Evolutionary conservation across 2,329 filamentous ascomycete genomes (phyloP).

Genomic region (Waltergamsia citrina): DNA sequence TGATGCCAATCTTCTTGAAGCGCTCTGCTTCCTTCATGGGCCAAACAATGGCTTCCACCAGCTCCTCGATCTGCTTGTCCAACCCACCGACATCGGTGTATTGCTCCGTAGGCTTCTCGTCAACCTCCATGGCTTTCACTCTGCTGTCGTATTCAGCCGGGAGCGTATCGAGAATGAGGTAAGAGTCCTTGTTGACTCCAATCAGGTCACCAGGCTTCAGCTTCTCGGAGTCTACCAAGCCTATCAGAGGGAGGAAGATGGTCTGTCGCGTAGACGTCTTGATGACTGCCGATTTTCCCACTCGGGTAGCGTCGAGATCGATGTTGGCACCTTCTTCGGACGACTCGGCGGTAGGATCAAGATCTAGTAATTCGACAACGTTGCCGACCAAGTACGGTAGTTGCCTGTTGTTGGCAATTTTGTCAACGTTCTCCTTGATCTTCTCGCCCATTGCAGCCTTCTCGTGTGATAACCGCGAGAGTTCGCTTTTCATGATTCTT

Average conservation of each 20-base stretch:
- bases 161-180: conserved; percentile 90
- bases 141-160: conserved; percentile 97
- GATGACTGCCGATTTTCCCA: conserved; percentile 98
- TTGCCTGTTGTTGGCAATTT: conserved; percentile 99
- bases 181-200: conserved; percentile 98
- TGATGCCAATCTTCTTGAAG: conserved; percentile 99
- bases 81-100: conserved; percentile 96
- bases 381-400: conserved; percentile 97
- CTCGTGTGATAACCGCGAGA: conserved; percentile 86
- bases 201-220: conserved; percentile 95
- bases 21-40: conserved; percentile 99
- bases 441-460: conserved; percentile 95
- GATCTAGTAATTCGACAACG: conserved; percentile 91
- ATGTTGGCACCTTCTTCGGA: conserved; percentile 98
- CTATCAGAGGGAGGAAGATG: conserved; percentile 95
- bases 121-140: conserved; percentile 99
- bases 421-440: conserved; percentile 98
- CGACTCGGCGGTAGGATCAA: conserved; percentile 92
- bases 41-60: conserved; percentile 98
- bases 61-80: conserved; percentile 98
- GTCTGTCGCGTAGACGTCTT: conserved; percentile 98
- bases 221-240: conserved; percentile 89
- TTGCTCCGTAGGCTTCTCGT: conserved; percentile 98
- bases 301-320: conserved; percentile 89
- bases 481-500: conserved; percentile 97